phyloP scores from a whole-genome alignment of 2,329 filamentous ascomycete species.

The Botrytis hyacinthi region DNA sequence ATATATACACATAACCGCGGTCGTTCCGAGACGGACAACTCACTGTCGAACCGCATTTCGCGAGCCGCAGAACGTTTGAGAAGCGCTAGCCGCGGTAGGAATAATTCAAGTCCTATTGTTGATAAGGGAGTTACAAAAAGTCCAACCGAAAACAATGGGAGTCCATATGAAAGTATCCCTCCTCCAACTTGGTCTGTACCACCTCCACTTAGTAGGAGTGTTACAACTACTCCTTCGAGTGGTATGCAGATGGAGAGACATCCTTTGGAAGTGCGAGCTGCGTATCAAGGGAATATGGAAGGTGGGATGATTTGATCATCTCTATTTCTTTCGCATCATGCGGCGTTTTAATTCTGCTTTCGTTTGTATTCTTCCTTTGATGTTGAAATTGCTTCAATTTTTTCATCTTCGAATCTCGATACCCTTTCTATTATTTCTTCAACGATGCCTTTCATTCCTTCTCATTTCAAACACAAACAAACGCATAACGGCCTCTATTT shows the following conservation, averaged over 20 bases:
- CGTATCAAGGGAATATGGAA: conserved; percentile 32
- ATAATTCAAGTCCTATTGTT: conserved; percentile 33
- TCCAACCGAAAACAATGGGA: conserved; percentile 30
- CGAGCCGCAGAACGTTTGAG: conserved; percentile 60
- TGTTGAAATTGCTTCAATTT: conserved; percentile 7
- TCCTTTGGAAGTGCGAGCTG: conserved; percentile 37
- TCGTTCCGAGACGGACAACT: conserved; percentile 52
- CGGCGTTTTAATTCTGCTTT: conserved; percentile 6
- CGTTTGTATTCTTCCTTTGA: neutral
- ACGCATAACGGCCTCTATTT: conserved; percentile 14
- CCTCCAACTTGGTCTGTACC: conserved; percentile 25
- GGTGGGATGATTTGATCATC: conserved; percentile 39
- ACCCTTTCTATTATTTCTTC: conserved; percentile 25
- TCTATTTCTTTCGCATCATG: conserved; percentile 24
- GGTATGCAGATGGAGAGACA: conserved; percentile 33
- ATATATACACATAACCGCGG: conserved; percentile 51
- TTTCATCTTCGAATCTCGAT: conserved; percentile 23
- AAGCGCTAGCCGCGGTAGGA: conserved; percentile 56
- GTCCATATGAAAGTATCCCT: conserved; percentile 38
- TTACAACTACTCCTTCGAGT: conserved; percentile 21
- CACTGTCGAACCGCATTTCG: conserved; percentile 53
- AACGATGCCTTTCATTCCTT: conserved; percentile 10
- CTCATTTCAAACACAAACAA: conserved; percentile 18
- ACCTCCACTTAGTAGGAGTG: conserved; percentile 22
- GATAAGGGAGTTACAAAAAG: conserved; percentile 30